Evolutionary conservation across 768 basidiomycete genomes (phyloP).

Genomic region (Trametes coccinea): DNA sequence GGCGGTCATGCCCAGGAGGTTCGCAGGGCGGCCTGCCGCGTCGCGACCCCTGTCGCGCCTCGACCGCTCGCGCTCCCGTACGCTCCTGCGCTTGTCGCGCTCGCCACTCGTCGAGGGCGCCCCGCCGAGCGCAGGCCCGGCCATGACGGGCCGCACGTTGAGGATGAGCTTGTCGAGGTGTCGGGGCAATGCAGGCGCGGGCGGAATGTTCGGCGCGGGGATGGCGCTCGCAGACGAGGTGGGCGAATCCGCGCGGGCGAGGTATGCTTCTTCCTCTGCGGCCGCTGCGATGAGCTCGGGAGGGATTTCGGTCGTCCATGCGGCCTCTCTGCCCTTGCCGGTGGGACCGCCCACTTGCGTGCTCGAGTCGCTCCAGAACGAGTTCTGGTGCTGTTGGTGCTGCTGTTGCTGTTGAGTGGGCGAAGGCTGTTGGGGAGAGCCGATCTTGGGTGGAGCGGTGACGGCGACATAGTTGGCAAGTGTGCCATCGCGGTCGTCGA

Average conservation of each 20-base stretch:
- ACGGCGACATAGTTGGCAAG: slow-evolving; percentile 93
- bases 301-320: slow-evolving; percentile 84
- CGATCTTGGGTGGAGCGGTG: slow-evolving; percentile 34
- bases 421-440: slow-evolving; percentile 20
- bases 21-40: slow-evolving; percentile 23
- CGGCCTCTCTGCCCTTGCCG: slow-evolving; percentile 31
- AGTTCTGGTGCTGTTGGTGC: slow-evolving; percentile 32
- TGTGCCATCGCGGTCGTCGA: slow-evolving; percentile 85
- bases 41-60: slow-evolving; percentile 20
- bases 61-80: slow-evolving; percentile 15
- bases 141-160: slow-evolving; percentile 49
- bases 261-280: slow-evolving; percentile 78
- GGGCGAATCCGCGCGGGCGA: slow-evolving; percentile 41
- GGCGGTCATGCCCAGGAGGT: slow-evolving; percentile 28
- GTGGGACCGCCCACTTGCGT: slow-evolving; percentile 11
- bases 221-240: slow-evolving; percentile 31
- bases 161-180: slow-evolving; percentile 94
- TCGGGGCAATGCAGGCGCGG: slow-evolving; percentile 84
- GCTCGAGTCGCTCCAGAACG: slow-evolving; percentile 45
- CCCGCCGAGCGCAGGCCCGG: slow-evolving; percentile 23
- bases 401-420: slow-evolving; percentile 35
- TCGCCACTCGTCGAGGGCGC: slow-evolving; percentile 14
- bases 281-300: slow-evolving; percentile 77
- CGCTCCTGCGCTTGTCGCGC: slow-evolving; percentile 20
- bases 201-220: slow-evolving; percentile 79